phyloP scores from a whole-genome alignment of 768 basidiomycete genomes.

The Leccinellum albellum region DNA sequence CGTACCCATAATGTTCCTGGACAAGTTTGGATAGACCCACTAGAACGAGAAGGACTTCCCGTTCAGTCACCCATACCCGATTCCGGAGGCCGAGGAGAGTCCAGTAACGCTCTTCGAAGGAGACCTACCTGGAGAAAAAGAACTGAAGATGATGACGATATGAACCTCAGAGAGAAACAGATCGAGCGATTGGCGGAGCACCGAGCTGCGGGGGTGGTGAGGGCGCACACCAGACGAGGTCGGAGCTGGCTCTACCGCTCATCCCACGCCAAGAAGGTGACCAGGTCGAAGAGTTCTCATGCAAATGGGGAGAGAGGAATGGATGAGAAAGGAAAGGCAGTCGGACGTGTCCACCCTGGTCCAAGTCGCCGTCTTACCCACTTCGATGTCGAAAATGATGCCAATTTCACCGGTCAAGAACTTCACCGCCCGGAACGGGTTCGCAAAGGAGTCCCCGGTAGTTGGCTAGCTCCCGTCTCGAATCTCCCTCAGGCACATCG shows the following conservation, averaged over 20 bases:
- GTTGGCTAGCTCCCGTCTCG: constrained; percentile 14
- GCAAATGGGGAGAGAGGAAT: background rate
- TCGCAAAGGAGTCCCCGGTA: constrained; percentile 17
- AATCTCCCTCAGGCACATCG: constrained; percentile 3
- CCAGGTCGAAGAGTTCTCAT: background rate
- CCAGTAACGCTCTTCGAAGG: constrained; percentile 7
- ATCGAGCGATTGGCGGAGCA: constrained; percentile 29
- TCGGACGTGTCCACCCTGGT: background rate
- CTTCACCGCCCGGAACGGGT: constrained; percentile 4
- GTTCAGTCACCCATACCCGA: constrained; percentile 30
- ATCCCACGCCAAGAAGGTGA: background rate
- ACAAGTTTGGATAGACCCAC: constrained; percentile 54
- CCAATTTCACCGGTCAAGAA: background rate
- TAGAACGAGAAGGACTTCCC: constrained; percentile 64
- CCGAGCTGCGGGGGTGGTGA: constrained; percentile 42
- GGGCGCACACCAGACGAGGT: constrained; percentile 39
- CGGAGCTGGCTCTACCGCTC: constrained; percentile 17
- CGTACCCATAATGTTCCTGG: constrained; percentile 43
- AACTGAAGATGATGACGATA: constrained; percentile 4
- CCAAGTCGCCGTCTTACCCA: constrained; percentile 1
- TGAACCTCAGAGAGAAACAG: constrained; percentile 11
- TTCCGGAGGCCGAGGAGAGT: background rate
- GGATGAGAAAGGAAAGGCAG: constrained; percentile 10
- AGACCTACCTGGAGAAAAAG: constrained; percentile 15
- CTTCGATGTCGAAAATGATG: constrained; percentile 11